Base-by-base conservation (phyloP, 208 protist species). In the Trypanosoma melophagium region DNA sequence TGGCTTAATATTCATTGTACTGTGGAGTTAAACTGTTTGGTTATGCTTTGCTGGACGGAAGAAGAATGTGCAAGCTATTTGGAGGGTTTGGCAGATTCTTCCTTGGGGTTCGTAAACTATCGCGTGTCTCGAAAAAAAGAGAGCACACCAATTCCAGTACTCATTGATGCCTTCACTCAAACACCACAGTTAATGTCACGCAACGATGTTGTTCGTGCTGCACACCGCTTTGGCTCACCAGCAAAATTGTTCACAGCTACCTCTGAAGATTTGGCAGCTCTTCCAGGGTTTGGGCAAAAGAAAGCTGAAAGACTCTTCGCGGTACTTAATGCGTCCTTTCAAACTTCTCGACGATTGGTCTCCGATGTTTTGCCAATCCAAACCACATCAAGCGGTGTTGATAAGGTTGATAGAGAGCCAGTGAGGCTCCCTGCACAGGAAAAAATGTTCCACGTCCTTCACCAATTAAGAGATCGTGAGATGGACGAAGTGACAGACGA, bases 1-100 rank as follows among this genome's bases (percentile, higher is more conserved):
- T 92, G 86, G 84, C 66, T 92, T 17, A 92, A 88, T 58, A 42
- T 92, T 9, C 74, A 87, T 31, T 92, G 86, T 54, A 79, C 78
- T 21, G 71, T 92, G 47, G 74, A 80, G 60, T 60, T 79, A 42
- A 60, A 71, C 16, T 82, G 83, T 53, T 51, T 58, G 28, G 66
- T 85, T 24, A 64, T 89, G 50, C 70, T 92, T 12, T 87, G 83
- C 60, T 92, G 83, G 81, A 80, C 67, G 8, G 60, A 79, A 12
- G 83, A 87, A 10, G 86, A 92, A 42, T 76, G 74, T 12, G 80
- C 81, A 28, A 74, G 74, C 60, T 87, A 82, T 42, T 70, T 92
- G 44, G 71, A 82, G 49, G 81, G 74, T 38, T 61, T 89, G 7
- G 55, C 73, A 9, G 67, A 77, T 1, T 61, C 68, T 24, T 59